Percentiles rank a stretch among this genome's conserved stretches.
These are phyloP conservation scores for Coemansia sp. DNA, from an alignment of 371 early-diverging fungal genomes.

Conservation along the genomic window DNA sequence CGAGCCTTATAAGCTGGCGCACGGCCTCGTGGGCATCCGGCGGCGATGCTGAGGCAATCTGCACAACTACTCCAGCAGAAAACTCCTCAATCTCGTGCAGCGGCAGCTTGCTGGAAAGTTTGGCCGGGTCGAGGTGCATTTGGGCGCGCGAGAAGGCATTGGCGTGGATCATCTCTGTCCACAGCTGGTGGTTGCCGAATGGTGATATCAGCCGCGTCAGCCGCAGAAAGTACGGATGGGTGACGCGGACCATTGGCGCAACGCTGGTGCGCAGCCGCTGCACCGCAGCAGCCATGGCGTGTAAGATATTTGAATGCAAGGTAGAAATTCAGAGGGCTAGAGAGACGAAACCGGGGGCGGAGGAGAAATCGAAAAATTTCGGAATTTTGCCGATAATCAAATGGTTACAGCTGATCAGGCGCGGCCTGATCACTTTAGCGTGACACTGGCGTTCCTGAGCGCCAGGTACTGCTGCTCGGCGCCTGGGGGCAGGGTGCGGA, in stretches of 20 bases:
- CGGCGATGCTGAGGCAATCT: constrained; percentile 45
- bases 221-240: constrained; percentile 69
- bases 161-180: constrained; percentile 79
- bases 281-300: constrained; percentile 7
- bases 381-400: neutral
- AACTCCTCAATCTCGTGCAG: constrained; percentile 39
- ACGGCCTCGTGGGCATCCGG: constrained; percentile 42
- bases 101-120: constrained; percentile 35
- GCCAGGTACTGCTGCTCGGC: constrained; percentile 81
- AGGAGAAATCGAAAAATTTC: neutral
- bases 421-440: constrained; percentile 54
- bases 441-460: constrained; percentile 79
- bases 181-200: constrained; percentile 60
- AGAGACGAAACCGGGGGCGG: neutral
- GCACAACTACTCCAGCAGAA: constrained; percentile 41
- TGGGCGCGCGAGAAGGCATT: constrained; percentile 58
- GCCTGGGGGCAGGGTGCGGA: constrained; percentile 70
- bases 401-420: neutral
- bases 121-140: constrained; percentile 14
- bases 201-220: constrained; percentile 68
- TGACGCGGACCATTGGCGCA: constrained; percentile 82
- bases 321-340: neutral
- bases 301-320: neutral
- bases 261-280: constrained; percentile 58
- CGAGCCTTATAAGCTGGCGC: constrained; percentile 26